These are phyloP conservation scores for Hanseniaspora lindneri DNA, from an alignment of 805 yeast species.

Conservation along the genomic window DNA sequence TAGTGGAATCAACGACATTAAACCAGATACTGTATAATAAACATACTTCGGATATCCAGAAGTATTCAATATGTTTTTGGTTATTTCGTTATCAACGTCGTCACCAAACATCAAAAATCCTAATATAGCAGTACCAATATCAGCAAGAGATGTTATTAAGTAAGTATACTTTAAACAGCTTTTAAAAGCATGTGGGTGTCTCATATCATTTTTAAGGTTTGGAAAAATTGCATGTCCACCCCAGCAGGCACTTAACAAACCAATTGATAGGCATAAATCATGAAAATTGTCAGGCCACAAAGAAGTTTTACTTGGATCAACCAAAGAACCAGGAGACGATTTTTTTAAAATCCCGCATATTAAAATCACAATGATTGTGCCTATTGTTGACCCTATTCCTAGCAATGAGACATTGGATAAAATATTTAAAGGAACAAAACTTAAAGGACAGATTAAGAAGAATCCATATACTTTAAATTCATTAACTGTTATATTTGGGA, in stretches of 20 bases:
- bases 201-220: constrained; percentile 59
- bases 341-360: constrained; percentile 52
- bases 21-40: constrained; percentile 45
- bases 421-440: constrained; percentile 63
- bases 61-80: constrained; percentile 59
- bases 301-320: constrained; percentile 48
- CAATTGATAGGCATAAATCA: constrained; percentile 48
- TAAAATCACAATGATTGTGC: constrained; percentile 47
- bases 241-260: constrained; percentile 67
- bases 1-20: constrained; percentile 72
- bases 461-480: constrained; percentile 59
- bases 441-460: constrained; percentile 64
- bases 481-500: constrained; percentile 41
- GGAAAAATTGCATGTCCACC: constrained; percentile 80
- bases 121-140: constrained; percentile 49
- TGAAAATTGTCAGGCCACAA: constrained; percentile 47
- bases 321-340: constrained; percentile 61
- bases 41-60: constrained; percentile 56
- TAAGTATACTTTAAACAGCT: constrained; percentile 48
- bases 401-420: constrained; percentile 56
- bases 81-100: constrained; percentile 55
- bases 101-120: constrained; percentile 77
- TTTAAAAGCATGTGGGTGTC: constrained; percentile 47
- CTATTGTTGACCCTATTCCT: constrained; percentile 60
- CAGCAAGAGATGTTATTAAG: constrained; percentile 47